phyloP scores from a whole-genome alignment of 768 basidiomycete species.

The Rhizopogon salebrosus region DNA sequence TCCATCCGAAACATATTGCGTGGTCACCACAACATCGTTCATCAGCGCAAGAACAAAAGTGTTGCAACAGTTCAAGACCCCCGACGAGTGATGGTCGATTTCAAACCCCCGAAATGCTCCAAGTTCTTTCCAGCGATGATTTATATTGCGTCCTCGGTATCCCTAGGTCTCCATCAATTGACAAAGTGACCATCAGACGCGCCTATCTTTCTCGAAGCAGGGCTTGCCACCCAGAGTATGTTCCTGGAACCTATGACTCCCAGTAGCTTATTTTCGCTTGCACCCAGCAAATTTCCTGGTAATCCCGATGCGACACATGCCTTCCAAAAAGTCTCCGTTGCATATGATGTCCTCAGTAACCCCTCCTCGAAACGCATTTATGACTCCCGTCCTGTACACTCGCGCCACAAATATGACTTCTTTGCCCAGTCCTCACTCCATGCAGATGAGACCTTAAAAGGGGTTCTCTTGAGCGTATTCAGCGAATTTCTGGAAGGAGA shows the following conservation, averaged over 20 bases:
- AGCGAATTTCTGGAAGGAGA: slow-evolving; percentile 84
- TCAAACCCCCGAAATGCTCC: slow-evolving; percentile 22
- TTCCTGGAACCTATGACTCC: slow-evolving; percentile 10
- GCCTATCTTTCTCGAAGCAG: slow-evolving; percentile 74
- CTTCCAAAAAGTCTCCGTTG: slow-evolving; percentile 83
- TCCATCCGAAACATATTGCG: slow-evolving; percentile 19
- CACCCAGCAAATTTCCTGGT: slow-evolving; percentile 66
- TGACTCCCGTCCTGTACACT: slow-evolving; percentile 48
- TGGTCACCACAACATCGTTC: slow-evolving; percentile 21
- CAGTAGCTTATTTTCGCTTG: slow-evolving; percentile 4
- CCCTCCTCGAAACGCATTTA: slow-evolving; percentile 65
- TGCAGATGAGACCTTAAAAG: slow-evolving; percentile 76
- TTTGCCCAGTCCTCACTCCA: slow-evolving; percentile 48
- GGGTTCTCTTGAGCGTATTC: slow-evolving; percentile 69
- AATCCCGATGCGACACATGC: slow-evolving; percentile 76
- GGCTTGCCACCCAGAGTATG: slow-evolving; percentile 85
- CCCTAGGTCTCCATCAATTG: slow-evolving; percentile 40
- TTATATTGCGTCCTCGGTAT: slow-evolving; percentile 74
- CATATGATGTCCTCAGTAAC: slow-evolving; percentile 75
- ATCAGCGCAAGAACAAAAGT: slow-evolving; percentile 8
- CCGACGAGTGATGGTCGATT: slow-evolving; percentile 5
- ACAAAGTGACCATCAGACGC: slow-evolving; percentile 60
- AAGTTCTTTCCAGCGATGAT: slow-evolving; percentile 58
- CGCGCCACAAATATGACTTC: slow-evolving; percentile 40
- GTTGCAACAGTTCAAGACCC: slow-evolving; percentile 1